A percentile compares a stretch with the other conserved stretches of the same genome.
Conservation (phyloP, 75 land plant species). For the Pseudotsuga menziesii region DNA sequence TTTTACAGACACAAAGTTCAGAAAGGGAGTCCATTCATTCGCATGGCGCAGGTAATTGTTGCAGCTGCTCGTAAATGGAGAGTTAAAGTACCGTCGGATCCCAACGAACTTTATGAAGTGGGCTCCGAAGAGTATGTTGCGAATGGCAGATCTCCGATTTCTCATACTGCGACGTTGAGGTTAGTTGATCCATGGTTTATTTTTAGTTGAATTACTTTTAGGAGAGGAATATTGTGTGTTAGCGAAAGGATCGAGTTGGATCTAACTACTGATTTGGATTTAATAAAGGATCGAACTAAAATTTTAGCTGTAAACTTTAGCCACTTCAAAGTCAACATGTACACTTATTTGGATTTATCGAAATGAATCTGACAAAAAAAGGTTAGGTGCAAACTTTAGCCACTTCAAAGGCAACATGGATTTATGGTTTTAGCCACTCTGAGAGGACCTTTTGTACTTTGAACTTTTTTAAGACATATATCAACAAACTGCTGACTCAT, state of each 20-base stretch:
- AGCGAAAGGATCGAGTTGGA: no score
- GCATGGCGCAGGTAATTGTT: conserved; percentile 55
- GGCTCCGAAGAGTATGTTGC: conserved; percentile 42
- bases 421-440: no score
- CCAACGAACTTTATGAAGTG: conserved; percentile 58
- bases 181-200: background rate
- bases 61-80: conserved; percentile 56
- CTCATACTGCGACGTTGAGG: conserved; percentile 47
- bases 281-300: background rate
- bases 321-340: background rate
- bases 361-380: no score
- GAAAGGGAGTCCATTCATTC: conserved; percentile 64
- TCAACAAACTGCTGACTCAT: no score
- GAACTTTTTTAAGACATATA: no score
- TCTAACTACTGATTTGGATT: background rate
- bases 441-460: no score
- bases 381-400: no score
- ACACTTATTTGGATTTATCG: no score
- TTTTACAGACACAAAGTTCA: conserved; percentile 65
- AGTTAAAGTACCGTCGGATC: conserved; percentile 35
- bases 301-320: background rate
- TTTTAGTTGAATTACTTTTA: background rate
- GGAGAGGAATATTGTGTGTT: background rate
- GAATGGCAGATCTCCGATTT: conserved; percentile 41
- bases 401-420: no score